These are phyloP conservation scores for Aureobasidium musti DNA, from an alignment of 2,329 filamentous ascomycete species.

Conservation along the genomic window DNA sequence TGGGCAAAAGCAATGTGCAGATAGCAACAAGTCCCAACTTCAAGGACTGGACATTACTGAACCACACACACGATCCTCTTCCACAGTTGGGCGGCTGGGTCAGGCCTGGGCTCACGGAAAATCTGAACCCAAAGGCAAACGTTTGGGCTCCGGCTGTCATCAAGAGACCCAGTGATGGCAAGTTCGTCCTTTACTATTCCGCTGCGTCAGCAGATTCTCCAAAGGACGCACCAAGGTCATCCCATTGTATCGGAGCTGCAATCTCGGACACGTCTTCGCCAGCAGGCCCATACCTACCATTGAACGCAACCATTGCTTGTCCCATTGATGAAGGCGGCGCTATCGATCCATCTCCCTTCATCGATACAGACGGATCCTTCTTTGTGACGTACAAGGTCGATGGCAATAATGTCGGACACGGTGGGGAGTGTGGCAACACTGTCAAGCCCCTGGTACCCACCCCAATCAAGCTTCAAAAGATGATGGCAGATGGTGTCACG, in stretches of 20 bases:
- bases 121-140: slow-evolving; percentile 33
- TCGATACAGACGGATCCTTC: slow-evolving; percentile 37
- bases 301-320: slow-evolving; percentile 36
- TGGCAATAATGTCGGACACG: slow-evolving; percentile 41
- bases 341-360: slow-evolving; percentile 41
- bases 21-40: slow-evolving; percentile 45
- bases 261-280: slow-evolving; percentile 35
- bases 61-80: slow-evolving; percentile 38
- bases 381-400: slow-evolving; percentile 43
- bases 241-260: slow-evolving; percentile 42
- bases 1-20: slow-evolving; percentile 41
- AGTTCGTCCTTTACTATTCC: slow-evolving; percentile 42
- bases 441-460: slow-evolving; percentile 35
- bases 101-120: slow-evolving; percentile 30
- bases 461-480: slow-evolving; percentile 42
- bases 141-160: slow-evolving; percentile 42
- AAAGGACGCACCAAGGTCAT: slow-evolving; percentile 19
- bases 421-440: slow-evolving; percentile 40
- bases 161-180: slow-evolving; percentile 36
- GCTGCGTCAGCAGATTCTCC: slow-evolving; percentile 32
- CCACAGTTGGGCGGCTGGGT: slow-evolving; percentile 37
- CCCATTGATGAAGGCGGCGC: slow-evolving; percentile 39
- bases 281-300: slow-evolving; percentile 38
- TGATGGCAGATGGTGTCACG: slow-evolving; percentile 38
- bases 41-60: slow-evolving; percentile 39